phyloP scores from a whole-genome alignment of 2,329 filamentous ascomycete genomes.

The Epichloe glyceriae region DNA sequence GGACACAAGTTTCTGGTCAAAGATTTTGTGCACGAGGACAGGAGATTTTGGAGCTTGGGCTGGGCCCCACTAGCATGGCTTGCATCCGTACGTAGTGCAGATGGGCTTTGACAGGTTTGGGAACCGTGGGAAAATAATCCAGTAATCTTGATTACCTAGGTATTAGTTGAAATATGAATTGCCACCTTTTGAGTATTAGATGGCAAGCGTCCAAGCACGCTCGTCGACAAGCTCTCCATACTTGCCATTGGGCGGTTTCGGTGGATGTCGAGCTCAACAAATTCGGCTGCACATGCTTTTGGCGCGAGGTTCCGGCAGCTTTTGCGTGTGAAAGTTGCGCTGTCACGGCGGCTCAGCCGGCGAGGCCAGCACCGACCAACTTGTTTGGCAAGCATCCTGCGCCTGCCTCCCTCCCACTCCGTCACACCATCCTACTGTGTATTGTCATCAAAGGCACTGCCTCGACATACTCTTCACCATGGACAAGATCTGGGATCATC shows the following conservation, averaged over 20 bases:
- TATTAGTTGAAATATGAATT: too few relatives aligned
- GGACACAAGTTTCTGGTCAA: not conserved
- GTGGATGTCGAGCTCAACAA: conserved; percentile 5
- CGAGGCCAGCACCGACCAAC: too few relatives aligned
- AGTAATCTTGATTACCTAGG: too few relatives aligned
- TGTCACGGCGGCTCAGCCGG: too few relatives aligned
- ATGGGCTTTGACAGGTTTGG: too few relatives aligned
- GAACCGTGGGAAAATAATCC: too few relatives aligned
- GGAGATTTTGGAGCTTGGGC: not conserved
- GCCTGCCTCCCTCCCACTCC: not conserved
- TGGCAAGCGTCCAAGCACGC: too few relatives aligned
- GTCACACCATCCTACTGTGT: not conserved
- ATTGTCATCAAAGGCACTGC: not conserved
- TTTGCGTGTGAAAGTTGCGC: not conserved
- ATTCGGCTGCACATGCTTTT: conserved; percentile 1
- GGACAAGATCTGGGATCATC: conserved; percentile 13
- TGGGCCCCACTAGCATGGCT: not conserved
- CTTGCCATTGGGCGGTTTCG: not conserved
- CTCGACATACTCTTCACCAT: conserved; percentile 11
- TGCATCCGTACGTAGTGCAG: not conserved
- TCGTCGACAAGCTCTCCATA: not conserved
- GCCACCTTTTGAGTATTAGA: too few relatives aligned
- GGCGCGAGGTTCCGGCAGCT: too few relatives aligned
- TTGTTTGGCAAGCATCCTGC: not conserved
- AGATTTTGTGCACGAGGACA: not conserved